Conservation (phyloP, 306 rosid genomes). For the Prunus mongolica region DNA sequence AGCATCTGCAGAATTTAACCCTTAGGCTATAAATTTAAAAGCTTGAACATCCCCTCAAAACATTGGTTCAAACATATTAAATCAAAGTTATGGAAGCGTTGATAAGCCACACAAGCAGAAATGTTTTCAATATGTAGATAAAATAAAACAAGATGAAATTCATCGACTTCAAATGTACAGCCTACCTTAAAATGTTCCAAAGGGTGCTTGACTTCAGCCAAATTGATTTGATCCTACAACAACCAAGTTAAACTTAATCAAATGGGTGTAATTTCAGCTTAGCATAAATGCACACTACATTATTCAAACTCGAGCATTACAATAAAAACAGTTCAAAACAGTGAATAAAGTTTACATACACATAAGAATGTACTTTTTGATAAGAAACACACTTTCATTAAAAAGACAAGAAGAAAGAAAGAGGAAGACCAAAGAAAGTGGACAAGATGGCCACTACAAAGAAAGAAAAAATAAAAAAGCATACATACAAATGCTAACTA, state of each 20-base stretch:
- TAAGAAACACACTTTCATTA: neutral
- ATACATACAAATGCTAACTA: neutral
- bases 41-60: neutral
- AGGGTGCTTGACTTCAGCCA: conserved; percentile 78
- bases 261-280: neutral
- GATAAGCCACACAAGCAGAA: neutral
- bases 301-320: neutral
- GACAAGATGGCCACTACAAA: neutral
- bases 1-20: too few relatives aligned
- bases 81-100: neutral
- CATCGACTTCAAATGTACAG: neutral
- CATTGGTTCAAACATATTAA: neutral
- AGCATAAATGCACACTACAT: neutral
- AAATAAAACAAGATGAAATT: neutral
- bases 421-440: neutral
- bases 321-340: neutral
- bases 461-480: neutral
- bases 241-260: conserved; percentile 18
- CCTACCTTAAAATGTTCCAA: conserved; percentile 79
- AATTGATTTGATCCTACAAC: conserved; percentile 83
- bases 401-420: neutral
- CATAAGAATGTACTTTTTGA: neutral
- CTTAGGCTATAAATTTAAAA: neutral
- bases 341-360: neutral
- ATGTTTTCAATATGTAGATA: neutral